Base-by-base conservation (phyloP, 805 yeast genomes). In the Metschnikowia santaceciliae region DNA sequence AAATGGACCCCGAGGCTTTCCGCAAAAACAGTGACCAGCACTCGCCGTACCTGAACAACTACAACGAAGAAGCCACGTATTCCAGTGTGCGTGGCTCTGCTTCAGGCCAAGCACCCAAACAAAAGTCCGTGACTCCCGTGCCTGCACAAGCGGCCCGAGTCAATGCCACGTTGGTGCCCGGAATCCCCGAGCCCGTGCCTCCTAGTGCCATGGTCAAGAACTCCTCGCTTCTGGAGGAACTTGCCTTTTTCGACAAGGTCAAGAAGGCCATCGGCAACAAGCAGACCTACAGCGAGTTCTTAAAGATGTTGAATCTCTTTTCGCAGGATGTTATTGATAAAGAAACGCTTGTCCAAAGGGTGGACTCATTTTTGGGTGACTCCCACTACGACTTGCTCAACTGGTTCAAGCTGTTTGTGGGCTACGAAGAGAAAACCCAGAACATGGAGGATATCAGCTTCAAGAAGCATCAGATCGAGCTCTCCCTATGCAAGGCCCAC, bases 371-470 rank as follows among this genome's bases (percentile, higher is more conserved):
- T 62, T 76, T 94, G 62, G 97, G 97, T 26, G 77, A 71, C 51
- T 79, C 81, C 7, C 85, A 84, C 60, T 78, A 80, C 26, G 97
- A 90, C 54, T 74, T 94, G 53, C 79, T 88, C 62, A 83, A 81
- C 49, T 91, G 98, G 98, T 94, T 94, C 76, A 90, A 90, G 67
- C 75, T 79, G 57, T 92, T 91, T 72, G 95, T 94, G 52, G 96
- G 96, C 8, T 92, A 79, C 66, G 90, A 88, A 56, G 95, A 87
- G 41, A 82, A 80, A 55, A 96, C 98, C 6, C 79, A 84, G 57
- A 84, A 82, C 60, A 91, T 94, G 59, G 99, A 95, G 68, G 87
- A 89, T 66, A 86, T 94, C 59, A 77, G 79, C 19, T 88, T 84
- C 75, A 90, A 88, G 67, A 94, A 94, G 68, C 98, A 92, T 64